Percentiles rank a stretch among this genome's conserved stretches.
phyloP scores from a whole-genome alignment of 352 stramenopile species.

The Blastocystis hominis region DNA sequence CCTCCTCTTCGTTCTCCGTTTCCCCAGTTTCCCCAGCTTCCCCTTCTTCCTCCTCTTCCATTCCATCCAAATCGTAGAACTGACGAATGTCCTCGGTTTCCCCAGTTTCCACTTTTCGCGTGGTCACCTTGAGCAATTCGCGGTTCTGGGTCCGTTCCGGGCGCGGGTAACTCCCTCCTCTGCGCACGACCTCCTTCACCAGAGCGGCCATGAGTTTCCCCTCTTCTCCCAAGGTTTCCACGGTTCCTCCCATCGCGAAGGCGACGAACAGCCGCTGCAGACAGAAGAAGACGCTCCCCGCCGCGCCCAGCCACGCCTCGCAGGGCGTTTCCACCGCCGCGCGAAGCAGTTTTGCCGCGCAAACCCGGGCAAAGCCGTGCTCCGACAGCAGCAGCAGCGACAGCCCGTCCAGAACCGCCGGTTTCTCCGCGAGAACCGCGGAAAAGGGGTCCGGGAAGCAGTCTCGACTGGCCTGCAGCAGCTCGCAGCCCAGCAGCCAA shows the following conservation, averaged over 20 bases:
- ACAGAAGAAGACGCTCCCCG: background rate
- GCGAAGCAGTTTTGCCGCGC: background rate
- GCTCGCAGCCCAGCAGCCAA: background rate
- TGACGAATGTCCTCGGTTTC: background rate
- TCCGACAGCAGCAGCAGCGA: background rate
- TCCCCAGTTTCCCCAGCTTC: background rate
- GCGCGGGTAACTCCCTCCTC: background rate
- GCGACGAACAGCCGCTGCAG: slow-evolving; percentile 19
- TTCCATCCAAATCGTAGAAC: slow-evolving; percentile 12
- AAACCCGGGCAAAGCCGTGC: background rate
- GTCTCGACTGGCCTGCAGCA: background rate
- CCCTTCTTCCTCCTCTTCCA: background rate
- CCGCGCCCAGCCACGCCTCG: background rate
- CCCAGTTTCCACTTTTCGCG: background rate
- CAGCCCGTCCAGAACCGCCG: background rate
- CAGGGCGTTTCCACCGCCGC: background rate
- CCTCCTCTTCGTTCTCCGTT: background rate
- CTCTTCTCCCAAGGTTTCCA: background rate
- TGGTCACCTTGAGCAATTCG: background rate
- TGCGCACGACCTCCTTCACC: background rate
- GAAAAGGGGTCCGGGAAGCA: background rate
- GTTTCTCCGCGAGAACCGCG: background rate
- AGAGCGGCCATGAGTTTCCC: background rate
- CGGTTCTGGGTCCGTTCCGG: background rate
- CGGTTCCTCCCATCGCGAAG: background rate